Conservation (phyloP, 129 eudicot species). For the Escallonia herrerae region DNA sequence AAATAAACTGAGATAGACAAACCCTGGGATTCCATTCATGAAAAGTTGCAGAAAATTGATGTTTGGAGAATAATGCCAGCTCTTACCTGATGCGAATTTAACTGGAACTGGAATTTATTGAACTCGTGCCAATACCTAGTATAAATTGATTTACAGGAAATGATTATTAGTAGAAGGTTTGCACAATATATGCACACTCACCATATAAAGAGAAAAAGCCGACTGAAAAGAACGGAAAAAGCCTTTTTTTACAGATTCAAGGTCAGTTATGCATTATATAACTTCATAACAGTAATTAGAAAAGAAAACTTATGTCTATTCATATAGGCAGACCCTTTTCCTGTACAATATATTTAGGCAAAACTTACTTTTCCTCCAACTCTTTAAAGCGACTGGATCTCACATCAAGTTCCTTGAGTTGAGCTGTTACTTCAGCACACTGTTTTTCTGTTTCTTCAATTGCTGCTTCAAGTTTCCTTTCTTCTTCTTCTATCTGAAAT, state of each 20-base stretch:
- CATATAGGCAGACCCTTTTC: not conserved
- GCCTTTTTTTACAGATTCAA: too few species aligned
- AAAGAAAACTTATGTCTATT: constrained; percentile 3
- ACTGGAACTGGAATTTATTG: constrained; percentile 88
- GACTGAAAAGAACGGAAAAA: not conserved
- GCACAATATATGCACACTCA: not conserved
- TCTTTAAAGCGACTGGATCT: constrained; percentile 88
- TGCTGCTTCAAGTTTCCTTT: constrained; percentile 96
- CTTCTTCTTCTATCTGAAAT: constrained; percentile 90
- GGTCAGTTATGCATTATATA: too few species aligned
- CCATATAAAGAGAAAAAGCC: not conserved
- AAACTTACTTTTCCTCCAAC: constrained; percentile 80
- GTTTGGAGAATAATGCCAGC: not conserved
- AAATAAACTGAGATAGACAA: not conserved
- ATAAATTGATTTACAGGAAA: constrained; percentile 5
- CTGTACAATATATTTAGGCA: constrained; percentile 1
- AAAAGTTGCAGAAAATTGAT: not conserved
- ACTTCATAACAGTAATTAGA: too few species aligned
- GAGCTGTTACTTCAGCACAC: constrained; percentile 75
- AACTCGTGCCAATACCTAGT: constrained; percentile 97
- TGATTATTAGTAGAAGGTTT: not conserved
- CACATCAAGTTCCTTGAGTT: constrained; percentile 81
- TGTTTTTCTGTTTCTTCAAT: constrained; percentile 94
- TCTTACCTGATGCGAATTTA: constrained; percentile 82
- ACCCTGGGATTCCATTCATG: not conserved